Evolutionary conservation across 106 monocot species (phyloP).

Genomic region (Phalaenopsis aphrodite): DNA sequence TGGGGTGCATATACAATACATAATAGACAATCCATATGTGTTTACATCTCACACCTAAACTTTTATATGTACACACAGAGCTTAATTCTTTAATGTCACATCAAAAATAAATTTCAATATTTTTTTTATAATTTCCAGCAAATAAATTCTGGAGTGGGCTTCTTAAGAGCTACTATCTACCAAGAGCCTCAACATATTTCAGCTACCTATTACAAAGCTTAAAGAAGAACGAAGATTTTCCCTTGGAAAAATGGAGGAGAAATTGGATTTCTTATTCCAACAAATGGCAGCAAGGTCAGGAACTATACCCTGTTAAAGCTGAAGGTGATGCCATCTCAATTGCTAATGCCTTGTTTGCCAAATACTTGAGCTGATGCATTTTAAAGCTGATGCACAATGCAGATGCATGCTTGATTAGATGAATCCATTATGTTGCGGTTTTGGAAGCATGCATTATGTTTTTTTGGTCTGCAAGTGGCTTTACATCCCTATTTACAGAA

Average conservation of each 20-base stretch:
- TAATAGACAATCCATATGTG: no score
- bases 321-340: conserved; percentile 63
- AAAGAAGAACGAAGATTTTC: conserved; percentile 34
- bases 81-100: no score
- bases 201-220: conserved; percentile 49
- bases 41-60: no score
- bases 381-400: no score
- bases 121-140: conserved; percentile 27
- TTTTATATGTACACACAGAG: no score
- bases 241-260: conserved; percentile 63
- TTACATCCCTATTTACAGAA: no score
- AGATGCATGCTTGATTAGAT: no score
- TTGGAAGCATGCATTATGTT: no score
- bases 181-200: conserved; percentile 82
- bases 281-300: conserved; percentile 64
- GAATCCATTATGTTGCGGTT: no score
- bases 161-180: conserved; percentile 74
- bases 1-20: no score
- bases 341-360: conserved; percentile 54
- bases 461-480: no score
- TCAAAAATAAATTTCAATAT: neutral
- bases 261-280: conserved; percentile 95
- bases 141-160: conserved; percentile 97
- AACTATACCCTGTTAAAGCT: conserved; percentile 58
- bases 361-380: conserved; percentile 44